phyloP scores from a whole-genome alignment of 805 yeast genomes.

The Candida pini region DNA sequence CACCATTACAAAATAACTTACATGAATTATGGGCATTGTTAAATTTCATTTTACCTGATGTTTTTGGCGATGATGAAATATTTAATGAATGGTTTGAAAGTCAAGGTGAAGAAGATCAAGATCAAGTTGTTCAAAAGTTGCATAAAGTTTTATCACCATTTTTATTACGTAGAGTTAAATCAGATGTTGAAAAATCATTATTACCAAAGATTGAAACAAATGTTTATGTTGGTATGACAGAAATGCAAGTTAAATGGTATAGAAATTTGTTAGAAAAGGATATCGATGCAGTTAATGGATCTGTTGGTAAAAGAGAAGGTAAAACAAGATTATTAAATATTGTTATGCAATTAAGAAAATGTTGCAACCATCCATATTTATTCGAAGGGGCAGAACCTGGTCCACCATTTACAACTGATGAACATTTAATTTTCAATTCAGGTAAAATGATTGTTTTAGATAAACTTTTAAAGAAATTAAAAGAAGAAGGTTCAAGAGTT shows the following conservation, averaged over 20 bases:
- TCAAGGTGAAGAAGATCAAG: conserved; percentile 64
- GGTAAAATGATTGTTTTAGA: conserved; percentile 90
- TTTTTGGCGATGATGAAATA: conserved; percentile 83
- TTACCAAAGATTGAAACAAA: conserved; percentile 89
- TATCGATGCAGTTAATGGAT: conserved; percentile 94
- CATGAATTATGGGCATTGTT: conserved; percentile 96
- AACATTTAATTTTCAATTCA: conserved; percentile 82
- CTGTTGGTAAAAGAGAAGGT: conserved; percentile 88
- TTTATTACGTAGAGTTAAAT: conserved; percentile 78
- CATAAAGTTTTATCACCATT: conserved; percentile 89
- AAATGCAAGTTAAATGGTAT: conserved; percentile 93
- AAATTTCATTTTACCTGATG: conserved; percentile 88
- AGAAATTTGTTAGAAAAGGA: conserved; percentile 84
- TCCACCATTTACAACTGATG: conserved; percentile 95
- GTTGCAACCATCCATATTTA: conserved; percentile 95
- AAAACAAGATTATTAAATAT: conserved; percentile 87
- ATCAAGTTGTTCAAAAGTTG: conserved; percentile 77
- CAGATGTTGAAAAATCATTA: conserved; percentile 88
- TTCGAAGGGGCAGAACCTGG: conserved; percentile 99
- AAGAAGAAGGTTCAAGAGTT: conserved; percentile 79
- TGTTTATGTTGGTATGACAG: conserved; percentile 89
- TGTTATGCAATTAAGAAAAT: conserved; percentile 94
- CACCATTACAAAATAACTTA: conserved; percentile 89
- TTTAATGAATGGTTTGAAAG: conserved; percentile 91
- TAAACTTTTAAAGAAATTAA: conserved; percentile 66